Percentiles rank a stretch among this genome's conserved stretches.
Conservation (phyloP, 2,329 filamentous ascomycete genomes). For the Mycosphaerella arachidis region DNA sequence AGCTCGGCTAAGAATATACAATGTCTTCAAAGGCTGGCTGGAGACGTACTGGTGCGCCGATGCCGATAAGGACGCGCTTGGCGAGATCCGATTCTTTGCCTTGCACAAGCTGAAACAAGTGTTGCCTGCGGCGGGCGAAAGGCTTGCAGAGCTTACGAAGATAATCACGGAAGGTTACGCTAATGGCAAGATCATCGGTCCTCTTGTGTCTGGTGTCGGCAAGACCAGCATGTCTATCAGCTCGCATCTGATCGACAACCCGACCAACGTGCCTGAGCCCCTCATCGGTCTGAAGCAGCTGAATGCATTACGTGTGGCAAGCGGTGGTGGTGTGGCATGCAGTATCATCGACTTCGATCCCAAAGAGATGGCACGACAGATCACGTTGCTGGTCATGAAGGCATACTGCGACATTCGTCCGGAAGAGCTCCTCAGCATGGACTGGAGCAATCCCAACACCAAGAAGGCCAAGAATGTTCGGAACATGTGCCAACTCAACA, state of each 20-base stretch:
- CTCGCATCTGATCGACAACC: conserved; percentile 46
- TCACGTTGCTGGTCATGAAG: conserved; percentile 86
- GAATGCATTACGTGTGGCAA: conserved; percentile 67
- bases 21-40: conserved; percentile 94
- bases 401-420: conserved; percentile 90
- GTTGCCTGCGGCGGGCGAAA: conserved; percentile 71
- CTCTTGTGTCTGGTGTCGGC: conserved; percentile 77
- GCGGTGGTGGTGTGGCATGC: conserved; percentile 63
- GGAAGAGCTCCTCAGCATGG: conserved; percentile 83
- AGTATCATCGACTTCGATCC: conserved; percentile 87
- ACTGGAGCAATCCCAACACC: conserved; percentile 87
- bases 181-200: conserved; percentile 22
- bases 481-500: conserved; percentile 88
- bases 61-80: conserved; percentile 70
- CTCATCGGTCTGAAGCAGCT: conserved; percentile 72
- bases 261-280: conserved; percentile 54
- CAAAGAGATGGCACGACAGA: conserved; percentile 81
- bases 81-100: conserved; percentile 75
- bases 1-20: conserved; percentile 87
- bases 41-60: conserved; percentile 91
- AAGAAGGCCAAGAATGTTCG: conserved; percentile 82
- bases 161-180: conserved; percentile 65
- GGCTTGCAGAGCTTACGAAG: conserved; percentile 72
- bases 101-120: conserved; percentile 62
- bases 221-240: conserved; percentile 76